Evolutionary conservation across 306 rosid species (phyloP).

Genomic region (Arachis stenosperma): DNA sequence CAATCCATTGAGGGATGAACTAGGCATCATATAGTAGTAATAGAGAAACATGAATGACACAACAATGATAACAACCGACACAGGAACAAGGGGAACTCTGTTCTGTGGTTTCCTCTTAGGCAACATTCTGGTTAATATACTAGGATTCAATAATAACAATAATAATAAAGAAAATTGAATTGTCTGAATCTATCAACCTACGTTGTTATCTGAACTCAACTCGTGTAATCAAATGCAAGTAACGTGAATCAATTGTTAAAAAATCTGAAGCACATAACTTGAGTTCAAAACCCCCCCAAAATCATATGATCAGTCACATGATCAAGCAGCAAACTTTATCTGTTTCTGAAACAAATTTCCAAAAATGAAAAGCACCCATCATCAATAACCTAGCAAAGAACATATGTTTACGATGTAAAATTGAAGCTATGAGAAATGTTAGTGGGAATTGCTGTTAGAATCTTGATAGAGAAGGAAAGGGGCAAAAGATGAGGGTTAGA

Average conservation of each 20-base stretch:
- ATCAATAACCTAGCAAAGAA: conserved; percentile 11
- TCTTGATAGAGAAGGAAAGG: no score
- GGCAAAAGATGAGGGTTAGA: no score
- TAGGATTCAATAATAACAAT: conserved; percentile 28
- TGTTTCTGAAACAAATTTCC: conserved; percentile 27
- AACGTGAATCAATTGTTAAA: background rate
- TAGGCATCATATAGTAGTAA: conserved; percentile 44
- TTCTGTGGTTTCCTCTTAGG: conserved; percentile 43
- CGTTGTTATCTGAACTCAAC: background rate
- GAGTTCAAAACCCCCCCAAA: conserved; percentile 1
- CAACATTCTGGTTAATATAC: conserved; percentile 47
- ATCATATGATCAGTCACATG: background rate
- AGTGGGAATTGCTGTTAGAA: no score
- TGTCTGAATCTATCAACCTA: conserved; percentile 34
- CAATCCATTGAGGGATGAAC: conserved; percentile 23
- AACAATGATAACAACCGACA: conserved; percentile 39
- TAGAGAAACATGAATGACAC: conserved; percentile 45
- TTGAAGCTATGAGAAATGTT: background rate
- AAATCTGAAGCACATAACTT: background rate
- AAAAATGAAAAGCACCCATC: background rate
- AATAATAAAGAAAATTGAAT: background rate
- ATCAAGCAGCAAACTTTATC: conserved; percentile 4
- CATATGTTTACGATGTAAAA: background rate
- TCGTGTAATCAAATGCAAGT: background rate
- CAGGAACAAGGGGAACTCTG: conserved; percentile 47